A percentile compares a stretch with the other conserved stretches of the same genome.
Evolutionary conservation across 306 rosid species (phyloP).

Genomic region (Pueraria montana): DNA sequence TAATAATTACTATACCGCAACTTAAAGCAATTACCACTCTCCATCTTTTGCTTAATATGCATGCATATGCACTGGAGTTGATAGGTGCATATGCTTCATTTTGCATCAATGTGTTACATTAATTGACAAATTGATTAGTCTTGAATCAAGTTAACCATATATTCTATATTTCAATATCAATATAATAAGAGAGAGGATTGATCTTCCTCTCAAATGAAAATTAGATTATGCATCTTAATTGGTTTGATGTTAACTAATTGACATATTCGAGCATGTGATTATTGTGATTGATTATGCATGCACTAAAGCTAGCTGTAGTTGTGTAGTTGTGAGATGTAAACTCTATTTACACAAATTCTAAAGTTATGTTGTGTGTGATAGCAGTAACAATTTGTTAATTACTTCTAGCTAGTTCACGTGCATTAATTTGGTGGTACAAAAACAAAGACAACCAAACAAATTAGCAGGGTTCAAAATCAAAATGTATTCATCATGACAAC

Average conservation of each 20-base stretch:
- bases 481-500: not conserved
- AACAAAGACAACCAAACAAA: not conserved
- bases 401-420: not conserved
- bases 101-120: not conserved
- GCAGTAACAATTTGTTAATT: not conserved
- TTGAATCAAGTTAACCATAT: not conserved
- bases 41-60: constrained; percentile 23
- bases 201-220: not conserved
- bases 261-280: not conserved
- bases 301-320: not conserved
- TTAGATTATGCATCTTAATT: not conserved
- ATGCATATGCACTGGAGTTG: not conserved
- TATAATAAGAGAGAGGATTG: not conserved
- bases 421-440: not conserved
- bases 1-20: not conserved
- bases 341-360: not conserved
- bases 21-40: constrained; percentile 1
- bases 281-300: not conserved
- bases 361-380: not conserved
- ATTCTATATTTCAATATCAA: not conserved
- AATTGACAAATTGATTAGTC: not conserved
- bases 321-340: not conserved
- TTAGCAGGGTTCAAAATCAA: not conserved
- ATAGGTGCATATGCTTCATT: not conserved
- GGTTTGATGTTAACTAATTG: not conserved